A percentile compares a stretch with the other conserved stretches of the same genome.
Evolutionary conservation across 1,284 basidiomycete genomes (phyloP).

Genomic region (Tetrapyrgos nigripes): DNA sequence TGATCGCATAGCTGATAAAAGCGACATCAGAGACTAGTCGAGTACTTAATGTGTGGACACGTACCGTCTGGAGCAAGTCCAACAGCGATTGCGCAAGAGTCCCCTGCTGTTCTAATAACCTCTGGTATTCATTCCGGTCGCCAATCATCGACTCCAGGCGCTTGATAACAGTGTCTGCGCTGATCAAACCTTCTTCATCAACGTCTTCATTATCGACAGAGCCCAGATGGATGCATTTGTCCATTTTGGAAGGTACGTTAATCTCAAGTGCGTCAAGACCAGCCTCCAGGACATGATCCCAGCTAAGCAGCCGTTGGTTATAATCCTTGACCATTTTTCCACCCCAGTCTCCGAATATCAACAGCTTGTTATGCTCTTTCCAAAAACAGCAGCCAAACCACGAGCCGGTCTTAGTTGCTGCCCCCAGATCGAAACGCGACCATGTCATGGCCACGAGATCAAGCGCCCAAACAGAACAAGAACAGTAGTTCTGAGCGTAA

Average conservation of each 20-base stretch:
- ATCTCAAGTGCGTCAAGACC: slow-evolving; percentile 94
- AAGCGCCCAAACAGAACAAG: slow-evolving; percentile 91
- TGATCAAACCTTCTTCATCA: neutral
- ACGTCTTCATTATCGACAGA: neutral
- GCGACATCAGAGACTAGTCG: too few relatives aligned
- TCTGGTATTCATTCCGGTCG: neutral
- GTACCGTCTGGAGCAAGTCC: neutral
- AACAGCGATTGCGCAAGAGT: neutral
- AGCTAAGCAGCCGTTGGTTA: slow-evolving; percentile 87
- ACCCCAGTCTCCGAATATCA: slow-evolving; percentile 89
- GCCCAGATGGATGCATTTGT: neutral
- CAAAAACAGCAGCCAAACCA: slow-evolving; percentile 91
- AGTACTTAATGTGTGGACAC: neutral
- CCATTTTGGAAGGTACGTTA: neutral
- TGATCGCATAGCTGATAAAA: neutral
- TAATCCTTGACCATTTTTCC: slow-evolving; percentile 94
- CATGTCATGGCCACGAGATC: slow-evolving; percentile 83
- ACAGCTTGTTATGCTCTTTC: slow-evolving; percentile 79
- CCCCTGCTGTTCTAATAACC: neutral
- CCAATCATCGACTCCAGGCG: neutral
- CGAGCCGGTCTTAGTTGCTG: slow-evolving; percentile 78
- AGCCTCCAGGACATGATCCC: slow-evolving; percentile 90
- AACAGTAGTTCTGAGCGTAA: slow-evolving; percentile 87
- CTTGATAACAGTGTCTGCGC: neutral
- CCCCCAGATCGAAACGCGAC: slow-evolving; percentile 86